These are phyloP conservation scores for Globisporangium takayamanum DNA, from an alignment of 352 stramenopile species.

Conservation along the genomic window DNA sequence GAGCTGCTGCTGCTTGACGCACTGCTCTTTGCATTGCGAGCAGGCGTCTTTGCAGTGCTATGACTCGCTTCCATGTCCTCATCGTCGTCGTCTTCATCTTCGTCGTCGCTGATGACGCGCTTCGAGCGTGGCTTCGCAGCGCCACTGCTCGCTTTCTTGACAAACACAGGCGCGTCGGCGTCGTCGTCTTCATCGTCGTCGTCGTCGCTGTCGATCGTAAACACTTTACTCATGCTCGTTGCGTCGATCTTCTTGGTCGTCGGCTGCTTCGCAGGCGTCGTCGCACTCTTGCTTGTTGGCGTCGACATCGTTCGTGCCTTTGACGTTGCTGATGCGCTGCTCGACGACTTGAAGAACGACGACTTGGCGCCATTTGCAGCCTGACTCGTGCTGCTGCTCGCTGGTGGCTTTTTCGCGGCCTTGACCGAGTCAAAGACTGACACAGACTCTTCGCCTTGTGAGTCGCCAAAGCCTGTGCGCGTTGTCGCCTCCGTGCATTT, in stretches of 20 bases:
- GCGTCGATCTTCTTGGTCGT: conserved; percentile 34
- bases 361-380: conserved; percentile 12
- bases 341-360: conserved; percentile 24
- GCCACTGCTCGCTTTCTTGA: conserved; percentile 35
- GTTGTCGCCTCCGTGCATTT: conserved; percentile 43
- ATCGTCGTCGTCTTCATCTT: conserved; percentile 53
- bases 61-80: neutral
- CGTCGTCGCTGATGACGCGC: conserved; percentile 62
- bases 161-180: conserved; percentile 56
- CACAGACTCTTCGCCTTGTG: conserved; percentile 56
- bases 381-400: conserved; percentile 1
- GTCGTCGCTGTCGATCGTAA: conserved; percentile 65
- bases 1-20: conserved; percentile 3
- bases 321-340: conserved; percentile 9
- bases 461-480: conserved; percentile 40
- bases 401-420: conserved; percentile 19
- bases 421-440: conserved; percentile 57
- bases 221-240: conserved; percentile 55
- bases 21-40: conserved; percentile 2
- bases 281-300: conserved; percentile 6
- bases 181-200: conserved; percentile 33
- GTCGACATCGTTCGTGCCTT: conserved; percentile 20
- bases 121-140: conserved; percentile 28
- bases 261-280: conserved; percentile 19
- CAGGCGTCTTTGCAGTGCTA: conserved; percentile 11